Conservation (phyloP, 164 flowering plant species). For the Vitis labrusca region DNA sequence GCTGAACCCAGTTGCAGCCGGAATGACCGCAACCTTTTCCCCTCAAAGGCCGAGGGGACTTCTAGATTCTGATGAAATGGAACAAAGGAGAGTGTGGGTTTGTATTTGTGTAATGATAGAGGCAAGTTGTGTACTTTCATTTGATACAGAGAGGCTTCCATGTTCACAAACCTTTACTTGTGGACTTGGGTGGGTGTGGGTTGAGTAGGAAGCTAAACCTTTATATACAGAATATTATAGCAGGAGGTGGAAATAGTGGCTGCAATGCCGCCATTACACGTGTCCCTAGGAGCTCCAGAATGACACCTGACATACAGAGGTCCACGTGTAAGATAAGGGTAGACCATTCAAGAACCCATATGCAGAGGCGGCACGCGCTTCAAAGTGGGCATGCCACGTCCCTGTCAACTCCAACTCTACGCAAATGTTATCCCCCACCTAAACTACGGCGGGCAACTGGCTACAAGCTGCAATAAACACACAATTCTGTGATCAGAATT, state of each 20-base stretch:
- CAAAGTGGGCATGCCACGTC: not conserved
- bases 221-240: no score
- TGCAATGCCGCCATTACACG: no score
- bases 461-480: no score
- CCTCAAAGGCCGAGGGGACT: not conserved
- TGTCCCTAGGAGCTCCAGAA: no score
- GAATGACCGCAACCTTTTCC: not conserved
- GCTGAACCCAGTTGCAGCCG: not conserved
- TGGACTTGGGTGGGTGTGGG: no score
- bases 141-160: conserved; percentile 6
- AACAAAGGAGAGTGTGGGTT: not conserved
- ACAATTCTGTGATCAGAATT: no score
- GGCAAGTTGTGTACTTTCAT: not conserved
- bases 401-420: not conserved
- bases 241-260: no score
- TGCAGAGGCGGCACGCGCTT: not conserved
- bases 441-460: no score
- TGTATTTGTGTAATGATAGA: not conserved
- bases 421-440: no score
- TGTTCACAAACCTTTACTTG: not conserved
- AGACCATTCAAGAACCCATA: no score
- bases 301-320: not conserved
- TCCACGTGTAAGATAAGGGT: not conserved
- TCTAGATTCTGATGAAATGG: not conserved
- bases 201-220: no score